phyloP scores from a whole-genome alignment of 2,329 filamentous ascomycete genomes.

The Fusarium drepaniforme region DNA sequence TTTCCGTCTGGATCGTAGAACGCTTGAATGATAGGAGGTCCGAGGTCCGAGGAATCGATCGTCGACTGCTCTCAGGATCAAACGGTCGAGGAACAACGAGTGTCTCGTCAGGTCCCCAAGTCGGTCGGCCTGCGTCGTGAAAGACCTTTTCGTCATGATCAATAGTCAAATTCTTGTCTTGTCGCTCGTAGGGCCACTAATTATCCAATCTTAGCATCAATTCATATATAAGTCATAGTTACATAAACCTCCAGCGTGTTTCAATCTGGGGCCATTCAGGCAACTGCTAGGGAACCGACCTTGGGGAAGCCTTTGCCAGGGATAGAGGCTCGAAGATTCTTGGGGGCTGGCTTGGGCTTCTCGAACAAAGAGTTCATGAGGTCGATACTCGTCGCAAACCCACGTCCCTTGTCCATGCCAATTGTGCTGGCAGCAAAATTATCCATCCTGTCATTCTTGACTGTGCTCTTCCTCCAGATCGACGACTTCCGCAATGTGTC shows the following conservation, averaged over 20 bases:
- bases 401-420: constrained; percentile 64
- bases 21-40: constrained; percentile 51
- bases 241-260: constrained; percentile 46
- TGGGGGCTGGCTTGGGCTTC: constrained; percentile 70
- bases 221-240: constrained; percentile 48
- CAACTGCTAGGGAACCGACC: constrained; percentile 77
- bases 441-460: constrained; percentile 45
- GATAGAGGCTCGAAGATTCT: constrained; percentile 64
- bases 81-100: constrained; percentile 68
- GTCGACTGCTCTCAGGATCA: constrained; percentile 55
- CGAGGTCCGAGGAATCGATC: constrained; percentile 38
- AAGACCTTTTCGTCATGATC: constrained; percentile 74
- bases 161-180: constrained; percentile 77
- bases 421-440: constrained; percentile 45
- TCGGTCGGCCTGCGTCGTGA: constrained; percentile 81
- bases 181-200: constrained; percentile 90
- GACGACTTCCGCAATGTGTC: constrained; percentile 61
- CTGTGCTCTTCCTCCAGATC: constrained; percentile 50
- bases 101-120: constrained; percentile 81
- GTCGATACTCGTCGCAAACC: constrained; percentile 91
- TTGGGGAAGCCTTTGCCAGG: constrained; percentile 79
- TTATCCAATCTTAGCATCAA: constrained; percentile 60
- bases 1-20: constrained; percentile 70
- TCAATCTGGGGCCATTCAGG: constrained; percentile 47
- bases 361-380: constrained; percentile 96